These are phyloP conservation scores for Solanum chiquidenum DNA, from an alignment of 257 asterid species.

Conservation along the genomic window DNA sequence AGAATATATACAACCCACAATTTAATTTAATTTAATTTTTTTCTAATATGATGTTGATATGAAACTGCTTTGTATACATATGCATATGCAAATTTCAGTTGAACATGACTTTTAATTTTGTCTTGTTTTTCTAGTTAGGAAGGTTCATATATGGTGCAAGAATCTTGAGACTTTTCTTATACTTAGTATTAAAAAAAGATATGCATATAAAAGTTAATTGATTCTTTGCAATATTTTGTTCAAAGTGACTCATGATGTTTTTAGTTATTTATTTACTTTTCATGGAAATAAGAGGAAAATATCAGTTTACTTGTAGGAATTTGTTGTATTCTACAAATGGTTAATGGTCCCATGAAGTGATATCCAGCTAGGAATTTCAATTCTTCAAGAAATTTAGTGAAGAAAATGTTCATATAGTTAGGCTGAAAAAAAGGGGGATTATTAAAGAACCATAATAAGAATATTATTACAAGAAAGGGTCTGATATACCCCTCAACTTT, in stretches of 20 bases:
- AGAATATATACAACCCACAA: neutral
- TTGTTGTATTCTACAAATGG: conserved; percentile 24
- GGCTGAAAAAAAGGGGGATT: neutral
- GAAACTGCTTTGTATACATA: neutral
- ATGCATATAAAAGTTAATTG: conserved; percentile 11
- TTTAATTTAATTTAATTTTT: neutral
- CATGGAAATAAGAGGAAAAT: conserved; percentile 1
- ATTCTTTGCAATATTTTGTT: conserved; percentile 1
- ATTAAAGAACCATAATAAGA: neutral
- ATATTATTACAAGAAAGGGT: neutral
- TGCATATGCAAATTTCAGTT: neutral
- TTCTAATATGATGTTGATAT: neutral
- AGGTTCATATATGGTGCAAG: conserved; percentile 21
- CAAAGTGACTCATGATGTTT: neutral
- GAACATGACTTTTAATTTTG: conserved; percentile 11
- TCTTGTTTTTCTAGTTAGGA: conserved; percentile 20
- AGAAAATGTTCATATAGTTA: neutral
- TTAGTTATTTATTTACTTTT: conserved; percentile 11
- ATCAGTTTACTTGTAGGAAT: conserved; percentile 6
- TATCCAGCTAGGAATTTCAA: conserved; percentile 14
- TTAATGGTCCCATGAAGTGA: conserved; percentile 21
- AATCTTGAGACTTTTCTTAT: conserved; percentile 32
- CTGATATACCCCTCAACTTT: too few relatives aligned
- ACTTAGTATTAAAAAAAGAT: conserved; percentile 11
- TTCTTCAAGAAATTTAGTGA: neutral